Conservation (phyloP, 2,329 filamentous ascomycete genomes). For the Colletotrichum sp. region DNA sequence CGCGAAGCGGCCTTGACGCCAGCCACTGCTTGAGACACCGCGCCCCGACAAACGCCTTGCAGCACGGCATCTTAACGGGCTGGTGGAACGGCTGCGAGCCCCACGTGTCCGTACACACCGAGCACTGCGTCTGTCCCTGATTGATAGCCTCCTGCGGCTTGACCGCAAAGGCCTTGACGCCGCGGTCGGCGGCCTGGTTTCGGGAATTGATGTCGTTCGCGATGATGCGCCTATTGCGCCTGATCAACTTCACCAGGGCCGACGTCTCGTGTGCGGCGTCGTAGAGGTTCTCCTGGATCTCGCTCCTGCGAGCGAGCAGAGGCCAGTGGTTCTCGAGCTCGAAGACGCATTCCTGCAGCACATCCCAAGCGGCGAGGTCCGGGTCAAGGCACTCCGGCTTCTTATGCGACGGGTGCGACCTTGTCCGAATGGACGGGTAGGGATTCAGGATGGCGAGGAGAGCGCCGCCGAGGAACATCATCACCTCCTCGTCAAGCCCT, state of each 20-base stretch:
- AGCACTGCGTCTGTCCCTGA: background rate
- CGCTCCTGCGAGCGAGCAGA: background rate
- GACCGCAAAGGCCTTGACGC: background rate
- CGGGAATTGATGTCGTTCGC: background rate
- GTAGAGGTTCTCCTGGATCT: background rate
- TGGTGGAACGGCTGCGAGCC: background rate
- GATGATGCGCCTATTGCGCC: conserved; percentile 4
- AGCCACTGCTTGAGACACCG: conserved; percentile 12
- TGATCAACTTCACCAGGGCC: background rate
- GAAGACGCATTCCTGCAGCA: conserved; percentile 12
- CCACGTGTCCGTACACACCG: background rate
- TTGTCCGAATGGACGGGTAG: background rate
- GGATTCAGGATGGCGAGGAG: conserved; percentile 16
- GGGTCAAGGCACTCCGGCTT: background rate
- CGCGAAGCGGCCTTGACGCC: background rate
- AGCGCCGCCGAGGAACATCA: background rate
- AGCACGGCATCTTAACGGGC: conserved; percentile 8
- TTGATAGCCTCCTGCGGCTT: background rate
- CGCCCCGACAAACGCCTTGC: background rate
- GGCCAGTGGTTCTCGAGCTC: conserved; percentile 11
- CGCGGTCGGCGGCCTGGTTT: background rate
- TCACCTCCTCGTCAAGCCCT: conserved; percentile 9
- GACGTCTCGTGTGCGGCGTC: background rate
- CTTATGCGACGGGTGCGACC: background rate
- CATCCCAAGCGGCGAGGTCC: background rate